Percentiles rank a stretch among this genome's conserved stretches.
These are phyloP conservation scores for Trypanosoma melophagium DNA, from an alignment of 208 protist genomes.

Conservation along the genomic window DNA sequence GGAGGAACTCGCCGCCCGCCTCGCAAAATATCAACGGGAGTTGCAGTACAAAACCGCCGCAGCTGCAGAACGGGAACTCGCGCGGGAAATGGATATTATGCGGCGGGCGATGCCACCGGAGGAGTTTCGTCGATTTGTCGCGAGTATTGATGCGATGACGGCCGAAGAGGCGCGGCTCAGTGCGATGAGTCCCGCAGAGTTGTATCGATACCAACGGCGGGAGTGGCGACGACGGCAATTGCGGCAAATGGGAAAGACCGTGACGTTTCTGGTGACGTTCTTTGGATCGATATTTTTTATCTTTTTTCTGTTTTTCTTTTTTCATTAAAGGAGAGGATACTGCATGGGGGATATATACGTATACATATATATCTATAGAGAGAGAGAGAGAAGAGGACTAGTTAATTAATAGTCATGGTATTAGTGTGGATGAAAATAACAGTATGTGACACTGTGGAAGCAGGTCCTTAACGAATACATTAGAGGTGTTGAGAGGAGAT, in stretches of 20 bases:
- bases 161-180: conserved; percentile 45
- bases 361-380: no score
- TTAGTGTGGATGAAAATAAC: no score
- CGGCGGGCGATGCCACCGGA: conserved; percentile 55
- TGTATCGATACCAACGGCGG: conserved; percentile 60
- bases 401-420: no score
- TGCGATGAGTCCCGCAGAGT: conserved; percentile 58
- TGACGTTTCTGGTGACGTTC: conserved; percentile 46
- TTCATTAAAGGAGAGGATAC: conserved; percentile 36
- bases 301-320: conserved; percentile 69
- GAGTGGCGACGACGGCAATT: conserved; percentile 40
- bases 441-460: no score
- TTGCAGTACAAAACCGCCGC: conserved; percentile 17
- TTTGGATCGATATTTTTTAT: conserved; percentile 53
- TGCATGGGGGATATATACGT: background rate
- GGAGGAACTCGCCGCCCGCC: conserved; percentile 63
- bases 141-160: conserved; percentile 25
- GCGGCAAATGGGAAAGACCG: conserved; percentile 49
- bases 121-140: conserved; percentile 50
- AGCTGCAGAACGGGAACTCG: conserved; percentile 22
- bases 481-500: no score
- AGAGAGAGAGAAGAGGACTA: no score
- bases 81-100: conserved; percentile 60
- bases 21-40: conserved; percentile 30
- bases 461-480: no score